Conservation (phyloP, 805 yeast genomes). For the Teunomyces panamensis region DNA sequence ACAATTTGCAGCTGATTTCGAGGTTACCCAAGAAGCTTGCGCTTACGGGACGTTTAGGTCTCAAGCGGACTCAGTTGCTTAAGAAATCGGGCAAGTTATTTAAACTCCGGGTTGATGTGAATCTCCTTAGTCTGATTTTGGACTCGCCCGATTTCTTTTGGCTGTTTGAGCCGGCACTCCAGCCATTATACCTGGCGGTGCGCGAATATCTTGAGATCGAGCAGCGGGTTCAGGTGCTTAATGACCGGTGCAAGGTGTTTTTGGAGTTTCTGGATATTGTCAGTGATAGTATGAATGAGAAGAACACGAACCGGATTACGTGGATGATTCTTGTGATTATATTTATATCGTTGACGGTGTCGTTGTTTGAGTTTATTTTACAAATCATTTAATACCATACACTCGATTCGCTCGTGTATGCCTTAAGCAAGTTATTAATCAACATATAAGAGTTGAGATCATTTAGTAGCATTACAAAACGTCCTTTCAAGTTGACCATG, state of each 20-base stretch:
- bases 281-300: conserved; percentile 91
- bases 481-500: too few relatives aligned
- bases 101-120: conserved; percentile 89
- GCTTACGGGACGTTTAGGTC: conserved; percentile 80
- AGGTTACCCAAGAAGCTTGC: conserved; percentile 88
- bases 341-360: conserved; percentile 72
- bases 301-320: conserved; percentile 87
- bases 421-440: too few relatives aligned
- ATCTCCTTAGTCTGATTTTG: conserved; percentile 81
- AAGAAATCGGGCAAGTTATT: conserved; percentile 89
- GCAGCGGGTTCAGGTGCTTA: conserved; percentile 88
- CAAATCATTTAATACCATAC: conserved; percentile 36
- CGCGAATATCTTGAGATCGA: conserved; percentile 93
- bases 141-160: conserved; percentile 97
- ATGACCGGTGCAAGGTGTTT: conserved; percentile 91
- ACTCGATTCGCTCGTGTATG: neutral
- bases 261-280: conserved; percentile 90
- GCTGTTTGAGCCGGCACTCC: conserved; percentile 91
- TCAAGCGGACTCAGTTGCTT: conserved; percentile 78
- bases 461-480: too few relatives aligned
- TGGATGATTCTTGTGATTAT: conserved; percentile 85
- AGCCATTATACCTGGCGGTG: conserved; percentile 86
- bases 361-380: conserved; percentile 62
- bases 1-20: conserved; percentile 78
- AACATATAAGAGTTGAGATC: too few relatives aligned